These are phyloP conservation scores for Metschnikowia matae DNA, from an alignment of 805 yeast genomes.

Conservation along the genomic window DNA sequence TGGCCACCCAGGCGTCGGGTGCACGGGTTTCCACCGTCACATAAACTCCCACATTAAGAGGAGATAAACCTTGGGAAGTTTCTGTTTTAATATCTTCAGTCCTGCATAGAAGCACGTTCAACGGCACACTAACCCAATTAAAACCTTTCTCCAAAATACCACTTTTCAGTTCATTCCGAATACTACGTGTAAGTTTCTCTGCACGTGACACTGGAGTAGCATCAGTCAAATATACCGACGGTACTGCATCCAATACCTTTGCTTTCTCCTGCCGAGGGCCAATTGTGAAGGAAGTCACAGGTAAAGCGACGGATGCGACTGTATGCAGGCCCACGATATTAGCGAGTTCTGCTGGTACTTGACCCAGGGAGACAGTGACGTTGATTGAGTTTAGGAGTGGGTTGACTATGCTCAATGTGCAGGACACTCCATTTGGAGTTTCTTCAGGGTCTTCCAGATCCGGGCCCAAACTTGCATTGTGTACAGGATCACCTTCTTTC, in stretches of 20 bases:
- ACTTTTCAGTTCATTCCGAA: constrained; percentile 11
- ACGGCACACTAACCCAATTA: constrained; percentile 37
- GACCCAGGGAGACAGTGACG: constrained; percentile 23
- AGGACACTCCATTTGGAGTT: constrained; percentile 1
- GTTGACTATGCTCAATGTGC: constrained; percentile 29
- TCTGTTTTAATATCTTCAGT: too few species aligned
- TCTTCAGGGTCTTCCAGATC: not conserved
- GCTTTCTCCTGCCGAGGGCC: constrained; percentile 18
- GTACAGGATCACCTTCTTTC: not conserved
- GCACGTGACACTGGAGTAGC: constrained; percentile 28
- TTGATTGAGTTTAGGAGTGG: constrained; percentile 24
- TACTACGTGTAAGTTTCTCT: constrained; percentile 27
- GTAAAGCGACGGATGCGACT: constrained; percentile 17
- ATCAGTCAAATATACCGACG: constrained; percentile 30
- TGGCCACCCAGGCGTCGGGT: constrained; percentile 20
- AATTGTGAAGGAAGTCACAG: constrained; percentile 22
- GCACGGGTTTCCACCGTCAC: constrained; percentile 23
- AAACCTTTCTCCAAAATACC: constrained; percentile 17
- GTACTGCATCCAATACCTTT: constrained; percentile 29
- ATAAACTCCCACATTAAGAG: constrained; percentile 25
- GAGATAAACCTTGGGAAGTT: too few species aligned
- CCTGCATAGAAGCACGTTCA: constrained; percentile 15
- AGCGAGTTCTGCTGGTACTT: constrained; percentile 15
- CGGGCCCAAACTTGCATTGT: too few species aligned
- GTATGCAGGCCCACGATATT: not conserved